Percentiles rank a stretch among this genome's conserved stretches.
phyloP scores from a whole-genome alignment of 148 eudicot species.

The Amaranthus hypochondriacus region DNA sequence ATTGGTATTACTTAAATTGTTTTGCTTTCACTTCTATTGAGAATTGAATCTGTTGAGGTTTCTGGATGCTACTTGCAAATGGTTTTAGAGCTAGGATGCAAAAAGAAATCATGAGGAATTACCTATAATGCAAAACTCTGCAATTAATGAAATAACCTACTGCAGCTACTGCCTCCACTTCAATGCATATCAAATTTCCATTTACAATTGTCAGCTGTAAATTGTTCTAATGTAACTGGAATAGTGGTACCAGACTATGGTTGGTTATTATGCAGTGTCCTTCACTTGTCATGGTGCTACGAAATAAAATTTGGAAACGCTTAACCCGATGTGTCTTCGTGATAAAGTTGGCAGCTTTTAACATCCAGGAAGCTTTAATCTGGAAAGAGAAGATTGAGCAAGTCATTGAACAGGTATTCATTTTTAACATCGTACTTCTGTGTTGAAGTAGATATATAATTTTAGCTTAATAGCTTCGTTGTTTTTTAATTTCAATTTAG shows the following conservation, averaged over 20 bases:
- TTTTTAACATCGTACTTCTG: slow-evolving; percentile 5
- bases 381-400: slow-evolving; percentile 98
- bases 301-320: not conserved
- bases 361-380: slow-evolving; percentile 93
- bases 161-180: slow-evolving; percentile 6
- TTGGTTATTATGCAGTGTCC: slow-evolving; percentile 13
- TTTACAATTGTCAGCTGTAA: slow-evolving; percentile 4
- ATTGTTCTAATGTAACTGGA: slow-evolving; percentile 17
- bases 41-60: not conserved
- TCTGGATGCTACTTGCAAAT: not conserved
- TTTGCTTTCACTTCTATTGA: not conserved
- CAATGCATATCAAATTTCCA: not conserved
- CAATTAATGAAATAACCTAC: slow-evolving; percentile 5
- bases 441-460: not conserved
- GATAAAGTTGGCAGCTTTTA: slow-evolving; percentile 97
- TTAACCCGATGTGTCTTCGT: slow-evolving; percentile 27
- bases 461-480: not conserved
- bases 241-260: slow-evolving; percentile 5
- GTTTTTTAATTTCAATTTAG: slow-evolving; percentile 5
- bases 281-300: slow-evolving; percentile 14
- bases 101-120: too few relatives aligned
- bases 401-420: slow-evolving; percentile 85
- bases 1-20: slow-evolving; percentile 1
- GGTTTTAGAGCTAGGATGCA: too few relatives aligned
- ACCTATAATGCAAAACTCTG: not conserved